These are phyloP conservation scores for Penicillium bialowiezense DNA, from an alignment of 495 filamentous ascomycete genomes.

Conservation along the genomic window DNA sequence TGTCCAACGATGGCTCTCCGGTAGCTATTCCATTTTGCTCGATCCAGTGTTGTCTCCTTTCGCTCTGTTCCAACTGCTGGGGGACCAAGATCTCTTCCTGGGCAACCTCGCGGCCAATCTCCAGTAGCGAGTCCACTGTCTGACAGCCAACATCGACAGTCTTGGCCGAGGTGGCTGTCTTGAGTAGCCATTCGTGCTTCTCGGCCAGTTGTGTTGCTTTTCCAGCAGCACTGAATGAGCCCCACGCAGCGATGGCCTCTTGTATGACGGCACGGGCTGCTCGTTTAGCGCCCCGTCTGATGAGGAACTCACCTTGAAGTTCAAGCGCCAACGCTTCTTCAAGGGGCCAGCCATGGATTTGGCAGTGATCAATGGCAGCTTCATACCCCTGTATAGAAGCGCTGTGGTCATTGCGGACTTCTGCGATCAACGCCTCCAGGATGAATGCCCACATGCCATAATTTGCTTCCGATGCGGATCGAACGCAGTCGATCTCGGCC, in stretches of 20 bases:
- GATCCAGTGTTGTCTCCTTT: constrained; percentile 69
- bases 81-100: constrained; percentile 42
- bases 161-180: constrained; percentile 58
- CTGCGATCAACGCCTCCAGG: constrained; percentile 69
- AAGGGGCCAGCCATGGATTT: constrained; percentile 70
- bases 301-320: constrained; percentile 66
- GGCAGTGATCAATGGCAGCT: constrained; percentile 72
- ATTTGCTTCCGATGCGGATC: constrained; percentile 69
- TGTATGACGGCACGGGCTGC: constrained; percentile 69
- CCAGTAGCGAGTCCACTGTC: constrained; percentile 54
- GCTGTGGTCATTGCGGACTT: constrained; percentile 61
- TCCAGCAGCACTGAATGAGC: constrained; percentile 69
- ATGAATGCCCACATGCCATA: constrained; percentile 74
- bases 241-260: constrained; percentile 72
- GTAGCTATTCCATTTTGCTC: constrained; percentile 54
- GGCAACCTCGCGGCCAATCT: constrained; percentile 53
- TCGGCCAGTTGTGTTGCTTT: constrained; percentile 68
- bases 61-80: constrained; percentile 53
- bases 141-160: constrained; percentile 71
- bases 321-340: constrained; percentile 82
- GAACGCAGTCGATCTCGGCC: constrained; percentile 65
- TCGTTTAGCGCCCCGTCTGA: constrained; percentile 66
- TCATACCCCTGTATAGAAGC: constrained; percentile 67
- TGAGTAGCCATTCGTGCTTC: constrained; percentile 70
- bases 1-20: constrained; percentile 39